Base-by-base conservation (phyloP, 176 grass and related monocot genomes). In the Ampelocalamus luodianensis region DNA sequence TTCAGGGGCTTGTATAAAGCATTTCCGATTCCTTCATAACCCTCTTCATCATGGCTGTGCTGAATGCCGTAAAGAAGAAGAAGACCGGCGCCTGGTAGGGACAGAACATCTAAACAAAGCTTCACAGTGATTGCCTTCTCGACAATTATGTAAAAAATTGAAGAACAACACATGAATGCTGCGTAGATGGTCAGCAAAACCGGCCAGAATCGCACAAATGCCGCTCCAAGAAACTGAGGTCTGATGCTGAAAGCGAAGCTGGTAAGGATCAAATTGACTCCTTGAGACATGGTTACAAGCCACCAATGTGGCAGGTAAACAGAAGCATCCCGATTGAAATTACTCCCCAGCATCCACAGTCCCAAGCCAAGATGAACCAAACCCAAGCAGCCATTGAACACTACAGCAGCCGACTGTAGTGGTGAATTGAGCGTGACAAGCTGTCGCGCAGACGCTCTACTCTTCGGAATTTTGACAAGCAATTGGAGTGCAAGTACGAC, bases 1-100 rank as follows among this genome's bases (percentile, higher is more conserved):
- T 78, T 95, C 22, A 98, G 82, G 56, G 89, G 87, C 65, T 79
- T 87, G 66, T 87, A 98, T 9, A 95, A 64, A 90, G 60, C 55
- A 76, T 76, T 71, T n/a, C 16, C 59, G 1, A 3, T 77, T 82
- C 82, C 62, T 82, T 79, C 60, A 79, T 51, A 14, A 27, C 26
- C 74, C 13, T 83, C 78, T 64, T 72, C 82, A 11, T 83, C 53
- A 56, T 26, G 79, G 20, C 51, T 45, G 15, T 53, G 40, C 67
- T 45, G 81, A 64, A 87, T 43, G 34, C 50, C 85, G 75, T 73
- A 79, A 83, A 93, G 10, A 60, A 93, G 55, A 0, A 92, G 56
- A 17, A 98, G 55, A 40, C 89, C n/a, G 23, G 88, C 79, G 20
- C 83, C 88, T 13, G 86, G 91, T 46, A 95, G 79, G 48, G 73